Percentiles rank a stretch among this genome's conserved stretches.
Conservation (phyloP, 176 grass and related monocot genomes). For the Avena eriantha region DNA sequence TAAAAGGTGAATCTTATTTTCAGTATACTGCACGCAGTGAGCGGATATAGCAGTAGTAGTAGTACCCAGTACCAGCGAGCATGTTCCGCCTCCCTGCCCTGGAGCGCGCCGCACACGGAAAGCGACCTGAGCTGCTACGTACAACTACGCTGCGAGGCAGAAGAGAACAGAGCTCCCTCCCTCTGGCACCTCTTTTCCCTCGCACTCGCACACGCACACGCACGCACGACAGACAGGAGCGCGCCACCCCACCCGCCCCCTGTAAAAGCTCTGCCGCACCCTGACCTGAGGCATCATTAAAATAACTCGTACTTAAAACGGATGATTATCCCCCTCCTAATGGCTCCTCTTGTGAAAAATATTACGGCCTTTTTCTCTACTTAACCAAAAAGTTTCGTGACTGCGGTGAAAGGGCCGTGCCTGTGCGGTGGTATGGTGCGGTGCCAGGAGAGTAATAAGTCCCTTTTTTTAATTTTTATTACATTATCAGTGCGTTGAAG, state of each 20-base stretch:
- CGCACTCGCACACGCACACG: neutral
- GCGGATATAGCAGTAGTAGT: neutral
- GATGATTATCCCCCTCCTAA: slow-evolving; percentile 30
- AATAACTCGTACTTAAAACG: slow-evolving; percentile 4
- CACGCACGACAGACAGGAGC: neutral
- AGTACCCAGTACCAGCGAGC: neutral
- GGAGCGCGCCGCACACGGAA: slow-evolving; percentile 69
- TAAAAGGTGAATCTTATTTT: neutral
- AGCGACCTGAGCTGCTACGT: slow-evolving; percentile 50
- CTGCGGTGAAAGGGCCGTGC: neutral
- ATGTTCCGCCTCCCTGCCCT: neutral
- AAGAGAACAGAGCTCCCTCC: neutral
- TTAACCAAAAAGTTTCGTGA: neutral
- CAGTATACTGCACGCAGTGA: neutral
- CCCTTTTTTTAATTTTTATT: neutral
- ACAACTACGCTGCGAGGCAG: neutral
- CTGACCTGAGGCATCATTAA: neutral
- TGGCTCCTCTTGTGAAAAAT: neutral
- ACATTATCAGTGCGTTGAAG: slow-evolving; percentile 28
- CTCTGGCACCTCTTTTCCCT: neutral
- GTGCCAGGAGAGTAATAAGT: neutral
- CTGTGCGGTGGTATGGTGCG: neutral
- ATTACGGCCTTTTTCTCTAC: neutral
- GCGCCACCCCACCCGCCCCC: slow-evolving; percentile 10
- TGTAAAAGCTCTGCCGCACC: slow-evolving; percentile 42